Evolutionary conservation across 805 yeast genomes (phyloP).

Genomic region (Wickerhamomyces tratensis): DNA sequence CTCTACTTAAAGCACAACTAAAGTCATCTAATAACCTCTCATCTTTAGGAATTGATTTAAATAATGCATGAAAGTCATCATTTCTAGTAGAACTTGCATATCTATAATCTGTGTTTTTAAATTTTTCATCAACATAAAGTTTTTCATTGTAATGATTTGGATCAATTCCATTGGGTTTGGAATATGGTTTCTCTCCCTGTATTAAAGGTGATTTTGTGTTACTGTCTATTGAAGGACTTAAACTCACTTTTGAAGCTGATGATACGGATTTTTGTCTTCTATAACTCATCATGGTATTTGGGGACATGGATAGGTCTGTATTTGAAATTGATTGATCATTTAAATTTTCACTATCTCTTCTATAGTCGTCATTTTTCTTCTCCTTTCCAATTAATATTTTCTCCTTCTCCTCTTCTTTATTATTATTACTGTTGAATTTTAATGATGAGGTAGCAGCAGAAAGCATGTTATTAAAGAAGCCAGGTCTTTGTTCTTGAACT

Average conservation of each 20-base stretch:
- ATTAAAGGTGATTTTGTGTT: slow-evolving; percentile 11
- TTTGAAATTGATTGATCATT: background rate
- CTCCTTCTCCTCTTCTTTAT: background rate
- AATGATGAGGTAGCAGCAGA: slow-evolving; percentile 4
- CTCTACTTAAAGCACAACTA: slow-evolving; percentile 82
- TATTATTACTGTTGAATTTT: slow-evolving; percentile 1
- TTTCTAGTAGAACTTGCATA: slow-evolving; percentile 59
- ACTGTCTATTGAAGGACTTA: slow-evolving; percentile 9
- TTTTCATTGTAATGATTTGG: slow-evolving; percentile 20
- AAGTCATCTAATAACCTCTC: slow-evolving; percentile 81
- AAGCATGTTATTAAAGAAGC: slow-evolving; percentile 15
- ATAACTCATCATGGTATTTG: slow-evolving; percentile 16
- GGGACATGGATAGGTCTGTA: slow-evolving; percentile 7
- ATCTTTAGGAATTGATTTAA: slow-evolving; percentile 53
- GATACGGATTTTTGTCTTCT: slow-evolving; percentile 6
- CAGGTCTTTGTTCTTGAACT: slow-evolving; percentile 1
- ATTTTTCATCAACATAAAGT: slow-evolving; percentile 49
- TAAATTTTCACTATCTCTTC: background rate
- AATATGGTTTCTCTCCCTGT: slow-evolving; percentile 8
- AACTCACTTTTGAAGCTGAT: slow-evolving; percentile 9
- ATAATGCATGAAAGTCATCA: slow-evolving; percentile 68
- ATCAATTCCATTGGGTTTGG: background rate
- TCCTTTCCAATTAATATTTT: background rate
- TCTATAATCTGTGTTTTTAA: slow-evolving; percentile 45
- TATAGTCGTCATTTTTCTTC: background rate